A percentile compares a stretch with the other conserved stretches of the same genome.
Conservation (phyloP, 2,329 filamentous ascomycete genomes). For the Paracorniculantispora psalliotae region DNA sequence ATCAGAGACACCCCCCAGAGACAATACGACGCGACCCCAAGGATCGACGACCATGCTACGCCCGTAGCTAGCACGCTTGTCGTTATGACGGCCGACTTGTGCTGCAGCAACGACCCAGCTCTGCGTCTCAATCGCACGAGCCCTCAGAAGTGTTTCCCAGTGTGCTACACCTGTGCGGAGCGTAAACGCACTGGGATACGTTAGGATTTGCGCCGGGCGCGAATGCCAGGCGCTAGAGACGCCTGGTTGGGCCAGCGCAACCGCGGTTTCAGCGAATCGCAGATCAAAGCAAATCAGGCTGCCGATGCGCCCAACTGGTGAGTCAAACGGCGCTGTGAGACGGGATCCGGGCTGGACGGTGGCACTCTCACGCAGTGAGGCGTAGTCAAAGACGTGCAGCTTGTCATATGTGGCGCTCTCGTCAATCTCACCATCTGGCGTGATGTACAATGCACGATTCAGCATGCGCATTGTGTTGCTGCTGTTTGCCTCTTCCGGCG, state of each 20-base stretch:
- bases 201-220: constrained; percentile 63
- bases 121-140: constrained; percentile 84
- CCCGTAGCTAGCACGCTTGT: constrained; percentile 76
- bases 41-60: constrained; percentile 81
- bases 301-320: constrained; percentile 68
- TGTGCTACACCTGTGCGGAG: constrained; percentile 78
- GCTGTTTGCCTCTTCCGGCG: constrained; percentile 19
- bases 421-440: constrained; percentile 37
- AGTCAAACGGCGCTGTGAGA: constrained; percentile 67
- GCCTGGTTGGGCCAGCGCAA: constrained; percentile 53
- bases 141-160: constrained; percentile 75
- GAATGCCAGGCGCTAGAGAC: constrained; percentile 25
- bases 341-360: constrained; percentile 63
- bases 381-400: constrained; percentile 80
- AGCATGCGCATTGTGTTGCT: constrained; percentile 31
- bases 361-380: constrained; percentile 42
- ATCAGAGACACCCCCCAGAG: constrained; percentile 53
- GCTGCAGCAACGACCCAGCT: constrained; percentile 83
- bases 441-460: constrained; percentile 52
- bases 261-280: constrained; percentile 70
- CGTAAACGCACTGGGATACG: constrained; percentile 89
- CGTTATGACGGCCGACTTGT: constrained; percentile 67
- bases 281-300: constrained; percentile 87
- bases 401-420: constrained; percentile 66
- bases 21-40: constrained; percentile 71